Evolutionary conservation across 495 filamentous ascomycete genomes (phyloP), one percentile per base, ranked within the genome.

Genomic region (Trichoderma reesei): DNA sequence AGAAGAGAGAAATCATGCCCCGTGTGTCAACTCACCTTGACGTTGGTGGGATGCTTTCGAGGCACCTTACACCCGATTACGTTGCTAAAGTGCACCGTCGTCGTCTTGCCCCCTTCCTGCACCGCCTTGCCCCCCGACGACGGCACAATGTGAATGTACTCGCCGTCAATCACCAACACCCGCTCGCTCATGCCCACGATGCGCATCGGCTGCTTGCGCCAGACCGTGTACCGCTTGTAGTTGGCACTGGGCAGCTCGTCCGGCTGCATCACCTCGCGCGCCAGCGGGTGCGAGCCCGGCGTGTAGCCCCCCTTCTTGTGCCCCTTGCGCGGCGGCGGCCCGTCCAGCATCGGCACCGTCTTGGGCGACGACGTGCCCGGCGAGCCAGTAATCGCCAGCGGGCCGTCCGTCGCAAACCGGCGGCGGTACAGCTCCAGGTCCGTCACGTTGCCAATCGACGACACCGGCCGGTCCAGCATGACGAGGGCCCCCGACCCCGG

Each of bases 131-230:
- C 81, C 36, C 78, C 75, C 4, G 81, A 81, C 0, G 80, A 79
- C 4, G 94, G 92, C 80, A 96, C 88, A 68, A 98, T 92, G 74
- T 97, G 94, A 72, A 98, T 84, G 69, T 96, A 96, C 72, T 98
- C 94, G 56, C 91, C 91, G 71, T 98, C 94, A 66, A 98, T 91
- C 7, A 89, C 88, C 34, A 98, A 79, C 14, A 95, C 85, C 44
- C 89, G 86, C 70, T 92, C 86, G 67, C 90, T 90, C 61, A 90
- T 86, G 4, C 90, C 86, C 41, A 94, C 86, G 72, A 98, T 91
- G 36, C 91, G 87, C 90, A 97, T 96, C 20, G 90, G 87, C 70
- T 96, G 92, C 72, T 96, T 96, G 67, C 95, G 86, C 76, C 88
- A 90, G 18, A 98, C 95, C 37, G 86, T 88, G 73, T 92, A 98